These are phyloP conservation scores for Cutaneotrichosporon mucoides DNA, from an alignment of 1,284 basidiomycete genomes.

Conservation along the genomic window DNA sequence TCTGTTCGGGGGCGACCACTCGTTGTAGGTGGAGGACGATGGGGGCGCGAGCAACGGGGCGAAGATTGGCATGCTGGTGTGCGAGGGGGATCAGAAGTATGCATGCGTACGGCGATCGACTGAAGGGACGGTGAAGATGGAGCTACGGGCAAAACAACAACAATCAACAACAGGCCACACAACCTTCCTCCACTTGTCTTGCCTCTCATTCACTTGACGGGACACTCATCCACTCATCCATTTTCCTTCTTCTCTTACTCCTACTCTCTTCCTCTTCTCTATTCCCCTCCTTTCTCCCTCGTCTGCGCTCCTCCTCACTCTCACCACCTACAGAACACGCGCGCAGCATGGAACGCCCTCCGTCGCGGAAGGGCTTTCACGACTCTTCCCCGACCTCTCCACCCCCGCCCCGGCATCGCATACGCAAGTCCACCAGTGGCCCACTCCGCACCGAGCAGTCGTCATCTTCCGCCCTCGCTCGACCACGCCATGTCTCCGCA, in stretches of 20 bases:
- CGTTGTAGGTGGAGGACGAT: conserved; percentile 19
- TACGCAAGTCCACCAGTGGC: too few relatives aligned
- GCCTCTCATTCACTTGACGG: too few relatives aligned
- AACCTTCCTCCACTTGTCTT: too few relatives aligned
- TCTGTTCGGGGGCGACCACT: conserved; percentile 67
- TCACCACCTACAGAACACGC: not conserved
- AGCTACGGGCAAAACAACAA: too few relatives aligned
- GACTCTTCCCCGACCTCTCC: not conserved
- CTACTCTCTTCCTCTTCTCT: not conserved
- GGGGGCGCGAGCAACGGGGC: not conserved
- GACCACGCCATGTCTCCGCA: too few relatives aligned
- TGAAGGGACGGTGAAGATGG: too few relatives aligned
- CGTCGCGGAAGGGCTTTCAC: not conserved
- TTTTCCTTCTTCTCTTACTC: too few relatives aligned
- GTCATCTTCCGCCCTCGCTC: too few relatives aligned
- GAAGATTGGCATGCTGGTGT: not conserved
- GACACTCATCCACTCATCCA: too few relatives aligned
- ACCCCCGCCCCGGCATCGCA: not conserved
- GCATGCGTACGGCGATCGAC: not conserved
- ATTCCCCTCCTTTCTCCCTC: not conserved
- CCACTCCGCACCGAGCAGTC: too few relatives aligned
- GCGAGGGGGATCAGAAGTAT: not conserved
- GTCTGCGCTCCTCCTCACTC: not conserved
- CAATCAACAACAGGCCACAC: too few relatives aligned
- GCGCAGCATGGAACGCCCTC: not conserved